These are phyloP conservation scores for Neofusicoccum ribis DNA, from an alignment of 2,329 filamentous ascomycete species.

Conservation along the genomic window DNA sequence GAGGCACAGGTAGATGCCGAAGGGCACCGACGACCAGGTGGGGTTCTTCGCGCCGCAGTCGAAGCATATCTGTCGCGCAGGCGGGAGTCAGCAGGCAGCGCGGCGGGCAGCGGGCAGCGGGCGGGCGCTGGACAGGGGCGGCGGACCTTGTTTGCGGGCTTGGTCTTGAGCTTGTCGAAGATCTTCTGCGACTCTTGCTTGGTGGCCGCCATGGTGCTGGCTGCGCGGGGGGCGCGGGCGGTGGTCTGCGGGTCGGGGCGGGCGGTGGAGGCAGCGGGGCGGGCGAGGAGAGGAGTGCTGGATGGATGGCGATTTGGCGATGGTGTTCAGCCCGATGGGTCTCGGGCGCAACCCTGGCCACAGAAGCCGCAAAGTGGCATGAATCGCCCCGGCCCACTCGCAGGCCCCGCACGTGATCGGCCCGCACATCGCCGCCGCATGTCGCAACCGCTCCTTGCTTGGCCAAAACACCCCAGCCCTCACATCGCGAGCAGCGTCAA, in stretches of 20 bases:
- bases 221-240: neutral
- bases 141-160: slow-evolving; percentile 88
- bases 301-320: slow-evolving; percentile 11
- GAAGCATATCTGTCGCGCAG: slow-evolving; percentile 76
- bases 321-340: slow-evolving; percentile 15
- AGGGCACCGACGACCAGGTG: slow-evolving; percentile 95
- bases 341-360: neutral
- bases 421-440: neutral
- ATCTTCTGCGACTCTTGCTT: slow-evolving; percentile 96
- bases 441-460: neutral
- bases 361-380: slow-evolving; percentile 19
- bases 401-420: slow-evolving; percentile 6
- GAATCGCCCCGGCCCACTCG: neutral
- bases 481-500: neutral
- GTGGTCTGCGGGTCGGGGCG: neutral
- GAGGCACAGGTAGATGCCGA: slow-evolving; percentile 96
- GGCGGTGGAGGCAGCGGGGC: slow-evolving; percentile 3
- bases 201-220: slow-evolving; percentile 63
- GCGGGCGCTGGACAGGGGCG: slow-evolving; percentile 15
- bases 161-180: slow-evolving; percentile 95
- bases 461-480: neutral
- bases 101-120: neutral
- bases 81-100: slow-evolving; percentile 1
- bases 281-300: neutral
- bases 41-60: slow-evolving; percentile 97